Evolutionary conservation across 2,329 filamentous ascomycete genomes (phyloP).

Genomic region (Trichoderma sp.): DNA sequence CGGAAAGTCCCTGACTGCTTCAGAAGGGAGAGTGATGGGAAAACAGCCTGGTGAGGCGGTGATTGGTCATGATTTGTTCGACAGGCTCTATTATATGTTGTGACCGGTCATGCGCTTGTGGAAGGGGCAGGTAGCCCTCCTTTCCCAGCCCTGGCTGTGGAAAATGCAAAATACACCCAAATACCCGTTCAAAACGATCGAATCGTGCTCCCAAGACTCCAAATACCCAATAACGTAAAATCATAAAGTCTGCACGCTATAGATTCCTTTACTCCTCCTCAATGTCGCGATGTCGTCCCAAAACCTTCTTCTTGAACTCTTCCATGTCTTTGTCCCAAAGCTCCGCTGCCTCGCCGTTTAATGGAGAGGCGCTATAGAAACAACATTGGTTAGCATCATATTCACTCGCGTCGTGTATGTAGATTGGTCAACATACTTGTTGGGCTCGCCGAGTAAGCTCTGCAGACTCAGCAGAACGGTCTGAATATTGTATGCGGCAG

Average conservation of each 20-base stretch:
- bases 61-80: conserved; percentile 19
- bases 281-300: conserved; percentile 59
- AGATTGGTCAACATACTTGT: conserved; percentile 69
- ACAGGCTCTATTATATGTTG: conserved; percentile 17
- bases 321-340: conserved; percentile 87
- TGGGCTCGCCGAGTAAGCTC: conserved; percentile 92
- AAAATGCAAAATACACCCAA: conserved; percentile 32
- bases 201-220: conserved; percentile 41
- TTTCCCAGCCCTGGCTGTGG: conserved; percentile 15
- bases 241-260: conserved; percentile 12
- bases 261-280: conserved; percentile 50
- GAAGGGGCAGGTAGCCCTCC: conserved; percentile 6
- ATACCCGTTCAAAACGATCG: conserved; percentile 31
- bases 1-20: background rate
- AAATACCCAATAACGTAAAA: conserved; percentile 34
- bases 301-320: conserved; percentile 79
- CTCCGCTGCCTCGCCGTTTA: conserved; percentile 95
- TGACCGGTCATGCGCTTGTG: conserved; percentile 13
- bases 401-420: background rate
- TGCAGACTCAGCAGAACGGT: conserved; percentile 90
- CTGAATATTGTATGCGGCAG: conserved; percentile 93
- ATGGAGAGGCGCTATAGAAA: conserved; percentile 70
- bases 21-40: background rate
- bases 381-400: conserved; percentile 21
- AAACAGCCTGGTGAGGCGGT: conserved; percentile 18